Conservation (phyloP, 306 rosid genomes). For the Castanea crenata region DNA sequence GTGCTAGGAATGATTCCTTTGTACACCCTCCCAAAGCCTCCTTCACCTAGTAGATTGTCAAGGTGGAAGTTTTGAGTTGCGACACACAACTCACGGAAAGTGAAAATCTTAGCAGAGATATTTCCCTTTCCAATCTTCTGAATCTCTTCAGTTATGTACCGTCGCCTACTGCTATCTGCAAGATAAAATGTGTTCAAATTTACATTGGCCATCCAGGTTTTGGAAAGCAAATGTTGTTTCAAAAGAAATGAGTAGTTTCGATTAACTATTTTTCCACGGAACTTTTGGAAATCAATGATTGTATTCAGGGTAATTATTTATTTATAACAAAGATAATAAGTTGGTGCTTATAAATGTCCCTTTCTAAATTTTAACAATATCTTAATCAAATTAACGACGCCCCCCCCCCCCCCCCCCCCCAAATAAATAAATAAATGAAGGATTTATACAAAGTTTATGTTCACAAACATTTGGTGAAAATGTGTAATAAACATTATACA, state of each 20-base stretch:
- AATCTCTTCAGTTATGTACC: conserved; percentile 55
- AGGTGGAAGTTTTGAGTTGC: conserved; percentile 74
- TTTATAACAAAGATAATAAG: no score
- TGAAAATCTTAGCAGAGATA: conserved; percentile 51
- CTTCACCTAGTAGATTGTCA: conserved; percentile 75
- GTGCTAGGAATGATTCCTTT: conserved; percentile 53
- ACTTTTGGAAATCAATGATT: no score
- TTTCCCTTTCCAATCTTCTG: conserved; percentile 67
- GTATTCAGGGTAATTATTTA: no score
- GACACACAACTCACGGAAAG: conserved; percentile 57
- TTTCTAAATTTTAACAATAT: no score
- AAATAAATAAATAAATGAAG: background rate
- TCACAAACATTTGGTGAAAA: background rate
- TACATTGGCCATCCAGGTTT: no score
- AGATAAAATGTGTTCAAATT: background rate
- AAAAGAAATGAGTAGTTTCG: no score
- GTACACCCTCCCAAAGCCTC: conserved; percentile 90
- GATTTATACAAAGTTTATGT: background rate
- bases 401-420: no score
- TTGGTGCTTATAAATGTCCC: no score
- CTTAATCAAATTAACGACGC: background rate
- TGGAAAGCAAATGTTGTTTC: no score
- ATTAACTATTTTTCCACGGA: no score
- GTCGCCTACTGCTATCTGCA: conserved; percentile 49
- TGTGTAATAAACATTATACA: background rate